Conservation (phyloP, 805 yeast species). For the Scheffersomyces stipitis region DNA sequence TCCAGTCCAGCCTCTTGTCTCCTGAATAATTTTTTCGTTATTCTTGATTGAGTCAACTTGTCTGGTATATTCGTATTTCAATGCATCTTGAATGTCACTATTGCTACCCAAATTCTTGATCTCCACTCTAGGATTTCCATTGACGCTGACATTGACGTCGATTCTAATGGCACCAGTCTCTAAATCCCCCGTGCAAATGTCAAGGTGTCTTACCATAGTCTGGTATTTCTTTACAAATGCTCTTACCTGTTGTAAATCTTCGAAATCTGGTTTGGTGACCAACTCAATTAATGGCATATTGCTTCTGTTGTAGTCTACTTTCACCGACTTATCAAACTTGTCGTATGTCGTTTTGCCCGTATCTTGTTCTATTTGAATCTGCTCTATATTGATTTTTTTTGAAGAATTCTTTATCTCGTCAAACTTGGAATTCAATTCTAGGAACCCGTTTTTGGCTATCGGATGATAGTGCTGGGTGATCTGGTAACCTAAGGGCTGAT, state of each 20-base stretch:
- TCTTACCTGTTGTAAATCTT: constrained; percentile 61
- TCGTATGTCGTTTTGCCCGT: constrained; percentile 78
- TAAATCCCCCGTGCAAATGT: constrained; percentile 83
- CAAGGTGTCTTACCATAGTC: constrained; percentile 61
- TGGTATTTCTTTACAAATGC: constrained; percentile 83
- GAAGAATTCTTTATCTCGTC: constrained; percentile 52
- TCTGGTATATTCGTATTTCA: constrained; percentile 68
- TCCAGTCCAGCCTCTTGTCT: constrained; percentile 95
- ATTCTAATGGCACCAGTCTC: constrained; percentile 95
- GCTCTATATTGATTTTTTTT: constrained; percentile 62
- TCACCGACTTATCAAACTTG: constrained; percentile 32
- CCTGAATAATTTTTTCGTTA: constrained; percentile 37
- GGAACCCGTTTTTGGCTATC: constrained; percentile 64
- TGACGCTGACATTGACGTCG: constrained; percentile 88
- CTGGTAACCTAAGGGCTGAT: constrained; percentile 95
- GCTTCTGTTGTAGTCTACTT: constrained; percentile 80
- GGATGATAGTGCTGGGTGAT: constrained; percentile 89
- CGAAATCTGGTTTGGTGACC: constrained; percentile 88
- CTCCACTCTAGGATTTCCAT: constrained; percentile 73
- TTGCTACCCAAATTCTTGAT: constrained; percentile 86
- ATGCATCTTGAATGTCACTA: constrained; percentile 74
- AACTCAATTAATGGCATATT: constrained; percentile 86
- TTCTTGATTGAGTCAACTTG: constrained; percentile 54
- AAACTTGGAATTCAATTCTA: constrained; percentile 46
- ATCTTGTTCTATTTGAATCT: constrained; percentile 92